Evolutionary conservation across 495 filamentous ascomycete species (phyloP).

Genomic region (Aspergillus kassunensis): DNA sequence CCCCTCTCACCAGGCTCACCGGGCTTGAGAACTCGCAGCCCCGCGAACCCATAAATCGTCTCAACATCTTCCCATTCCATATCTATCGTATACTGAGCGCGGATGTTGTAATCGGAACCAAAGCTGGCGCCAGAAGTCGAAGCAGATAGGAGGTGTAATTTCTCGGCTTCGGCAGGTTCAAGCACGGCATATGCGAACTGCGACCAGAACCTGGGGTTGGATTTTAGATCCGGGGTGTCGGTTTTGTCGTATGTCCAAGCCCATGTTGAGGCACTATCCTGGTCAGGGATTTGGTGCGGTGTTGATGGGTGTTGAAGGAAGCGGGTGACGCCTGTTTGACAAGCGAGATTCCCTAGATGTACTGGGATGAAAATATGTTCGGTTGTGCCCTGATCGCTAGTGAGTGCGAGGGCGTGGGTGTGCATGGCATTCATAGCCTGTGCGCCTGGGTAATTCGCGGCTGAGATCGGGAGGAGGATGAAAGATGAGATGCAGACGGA

Average conservation of each 20-base stretch:
- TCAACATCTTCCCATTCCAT: slow-evolving; percentile 69
- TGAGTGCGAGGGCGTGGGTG: slow-evolving; percentile 19
- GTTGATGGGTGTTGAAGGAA: slow-evolving; percentile 57
- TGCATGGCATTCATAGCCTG: slow-evolving; percentile 60
- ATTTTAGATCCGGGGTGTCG: slow-evolving; percentile 46
- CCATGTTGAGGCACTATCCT: neutral
- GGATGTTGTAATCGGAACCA: slow-evolving; percentile 25
- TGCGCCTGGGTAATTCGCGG: slow-evolving; percentile 87
- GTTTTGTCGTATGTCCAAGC: slow-evolving; percentile 57
- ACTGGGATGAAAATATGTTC: slow-evolving; percentile 39
- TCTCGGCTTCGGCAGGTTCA: slow-evolving; percentile 52
- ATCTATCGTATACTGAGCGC: slow-evolving; percentile 20
- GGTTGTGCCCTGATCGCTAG: slow-evolving; percentile 8
- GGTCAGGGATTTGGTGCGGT: neutral
- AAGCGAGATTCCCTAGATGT: slow-evolving; percentile 82
- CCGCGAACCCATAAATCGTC: slow-evolving; percentile 65
- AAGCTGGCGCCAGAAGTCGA: slow-evolving; percentile 13
- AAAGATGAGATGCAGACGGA: slow-evolving; percentile 56
- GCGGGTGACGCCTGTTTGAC: slow-evolving; percentile 90
- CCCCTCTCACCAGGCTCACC: slow-evolving; percentile 36
- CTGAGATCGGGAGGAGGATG: slow-evolving; percentile 64
- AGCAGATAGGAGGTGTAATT: neutral
- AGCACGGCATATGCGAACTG: slow-evolving; percentile 77
- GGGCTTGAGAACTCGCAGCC: slow-evolving; percentile 61
- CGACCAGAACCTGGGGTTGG: slow-evolving; percentile 68